These are phyloP conservation scores for Phytophthora pluvialis DNA, from an alignment of 352 stramenopile species.

Conservation along the genomic window DNA sequence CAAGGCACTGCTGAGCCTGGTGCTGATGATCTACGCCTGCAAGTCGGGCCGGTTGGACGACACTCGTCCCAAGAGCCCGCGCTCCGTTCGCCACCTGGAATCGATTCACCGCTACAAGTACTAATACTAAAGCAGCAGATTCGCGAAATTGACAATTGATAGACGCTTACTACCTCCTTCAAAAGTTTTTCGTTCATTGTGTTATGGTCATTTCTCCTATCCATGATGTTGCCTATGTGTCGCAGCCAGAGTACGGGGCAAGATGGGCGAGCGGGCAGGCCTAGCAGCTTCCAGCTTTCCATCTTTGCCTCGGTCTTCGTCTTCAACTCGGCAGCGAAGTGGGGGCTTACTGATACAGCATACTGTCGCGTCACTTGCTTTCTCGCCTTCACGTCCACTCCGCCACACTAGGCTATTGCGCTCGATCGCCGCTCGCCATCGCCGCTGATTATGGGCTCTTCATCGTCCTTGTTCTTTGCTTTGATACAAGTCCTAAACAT, in stretches of 20 bases:
- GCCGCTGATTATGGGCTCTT: conserved; percentile 18
- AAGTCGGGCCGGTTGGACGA: conserved; percentile 69
- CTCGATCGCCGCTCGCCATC: conserved; percentile 7
- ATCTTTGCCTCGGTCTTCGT: conserved; percentile 29
- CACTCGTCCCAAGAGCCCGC: conserved; percentile 71
- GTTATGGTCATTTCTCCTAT: conserved; percentile 34
- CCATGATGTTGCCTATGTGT: conserved; percentile 22
- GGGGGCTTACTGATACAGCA: conserved; percentile 76
- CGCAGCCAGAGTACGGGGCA: conserved; percentile 19
- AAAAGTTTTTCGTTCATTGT: conserved; percentile 39
- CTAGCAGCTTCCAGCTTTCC: conserved; percentile 25
- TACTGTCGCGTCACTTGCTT: conserved; percentile 52
- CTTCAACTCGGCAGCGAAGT: conserved; percentile 28
- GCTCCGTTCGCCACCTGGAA: conserved; percentile 59
- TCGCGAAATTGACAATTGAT: conserved; percentile 6
- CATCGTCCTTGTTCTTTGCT: conserved; percentile 45
- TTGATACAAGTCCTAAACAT: conserved; percentile 66
- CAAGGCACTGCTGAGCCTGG: conserved; percentile 79
- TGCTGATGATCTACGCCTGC: conserved; percentile 81
- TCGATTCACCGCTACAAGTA: conserved; percentile 68
- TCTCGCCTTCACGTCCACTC: conserved; percentile 33
- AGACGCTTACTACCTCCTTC: conserved; percentile 17
- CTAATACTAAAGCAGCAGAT: conserved; percentile 1
- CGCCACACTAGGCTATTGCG: conserved; percentile 18
- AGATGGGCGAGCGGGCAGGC: conserved; percentile 15